Evolutionary conservation across 495 filamentous ascomycete species (phyloP), one percentile per base, ranked within the genome.

Genomic region (Hypoxylon rickii): DNA sequence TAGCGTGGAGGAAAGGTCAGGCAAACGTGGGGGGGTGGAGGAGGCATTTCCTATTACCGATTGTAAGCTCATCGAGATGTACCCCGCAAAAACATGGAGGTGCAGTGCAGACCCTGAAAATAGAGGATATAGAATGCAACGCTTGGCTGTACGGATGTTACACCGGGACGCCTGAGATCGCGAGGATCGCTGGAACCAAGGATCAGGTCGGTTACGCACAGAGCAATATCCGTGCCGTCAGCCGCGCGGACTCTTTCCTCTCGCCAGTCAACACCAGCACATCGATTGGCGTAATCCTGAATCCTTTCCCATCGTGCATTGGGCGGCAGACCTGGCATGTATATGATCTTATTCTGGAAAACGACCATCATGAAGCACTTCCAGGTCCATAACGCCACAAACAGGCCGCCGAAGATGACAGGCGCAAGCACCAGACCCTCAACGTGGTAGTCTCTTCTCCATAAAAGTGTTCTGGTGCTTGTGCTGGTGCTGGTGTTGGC

Each of bases 311-410:
- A 55, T 6, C 82, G 73, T 0, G 80, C 70, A 61, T 74, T 79
- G 1, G 88, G 86, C 8, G 87, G 88, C 6, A 90, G 57, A 24
- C 83, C 84, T 0, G 89, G 86, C 72, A 91, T 89, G 70, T 92
- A 92, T 40, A 93, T 84, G 51, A 94, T 89, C 54, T 89, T 89
- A 64, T 92, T 89, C 69, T 92, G 89, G 65, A 93, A 86, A 3
- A 86, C 58, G 15, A 93, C 76, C 71, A 92, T 83, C 87, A 91
- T 89, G 46, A 86, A 66, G 58, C 88, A 92, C 73, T 94, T 92
- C 80, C 86, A 92, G 0, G 79, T 78, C 86, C 87, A 92, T 8
- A 92, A 76, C 3, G 78, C 73, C 7, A 89, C 51, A 1, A 89
- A 68, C 10, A 95, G 73, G 7, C 87, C 86, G 6, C 73, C 61